Evolutionary conservation across 2,329 filamentous ascomycete species (phyloP).

Genomic region (Phialophora verrucosa): DNA sequence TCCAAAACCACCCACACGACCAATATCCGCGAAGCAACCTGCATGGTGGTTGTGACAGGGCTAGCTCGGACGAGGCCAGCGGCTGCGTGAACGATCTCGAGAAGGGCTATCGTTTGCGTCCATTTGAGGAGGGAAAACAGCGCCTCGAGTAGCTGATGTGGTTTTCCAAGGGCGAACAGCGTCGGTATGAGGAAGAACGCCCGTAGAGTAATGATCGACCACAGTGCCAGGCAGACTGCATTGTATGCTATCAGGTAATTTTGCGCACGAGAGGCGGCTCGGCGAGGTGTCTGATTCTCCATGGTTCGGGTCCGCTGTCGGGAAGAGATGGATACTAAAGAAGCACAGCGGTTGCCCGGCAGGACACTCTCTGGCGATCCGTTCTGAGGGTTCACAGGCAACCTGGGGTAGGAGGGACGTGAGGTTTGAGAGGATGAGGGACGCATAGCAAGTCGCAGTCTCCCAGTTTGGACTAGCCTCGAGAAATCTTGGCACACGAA

Average conservation of each 20-base stretch:
- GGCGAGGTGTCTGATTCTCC: slow-evolving; percentile 4
- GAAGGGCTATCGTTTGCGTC: slow-evolving; percentile 79
- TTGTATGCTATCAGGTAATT: slow-evolving; percentile 88
- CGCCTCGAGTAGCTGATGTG: slow-evolving; percentile 54
- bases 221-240: slow-evolving; percentile 74
- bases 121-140: slow-evolving; percentile 56
- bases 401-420: background rate
- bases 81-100: slow-evolving; percentile 84
- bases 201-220: slow-evolving; percentile 76
- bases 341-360: background rate
- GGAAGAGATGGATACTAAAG: background rate
- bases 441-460: background rate
- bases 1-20: slow-evolving; percentile 86
- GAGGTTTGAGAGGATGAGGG: background rate
- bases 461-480: background rate
- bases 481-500: background rate
- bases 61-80: slow-evolving; percentile 84
- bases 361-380: background rate
- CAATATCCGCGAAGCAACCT: slow-evolving; percentile 84
- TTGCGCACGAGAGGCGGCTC: slow-evolving; percentile 3
- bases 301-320: background rate
- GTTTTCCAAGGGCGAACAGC: slow-evolving; percentile 56
- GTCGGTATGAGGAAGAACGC: slow-evolving; percentile 63
- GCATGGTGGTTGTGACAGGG: slow-evolving; percentile 82
- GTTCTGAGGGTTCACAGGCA: background rate